A percentile compares a stretch with the other conserved stretches of the same genome.
Evolutionary conservation across 2,329 filamentous ascomycete species (phyloP).

Genomic region (Zopfia rhizophila): DNA sequence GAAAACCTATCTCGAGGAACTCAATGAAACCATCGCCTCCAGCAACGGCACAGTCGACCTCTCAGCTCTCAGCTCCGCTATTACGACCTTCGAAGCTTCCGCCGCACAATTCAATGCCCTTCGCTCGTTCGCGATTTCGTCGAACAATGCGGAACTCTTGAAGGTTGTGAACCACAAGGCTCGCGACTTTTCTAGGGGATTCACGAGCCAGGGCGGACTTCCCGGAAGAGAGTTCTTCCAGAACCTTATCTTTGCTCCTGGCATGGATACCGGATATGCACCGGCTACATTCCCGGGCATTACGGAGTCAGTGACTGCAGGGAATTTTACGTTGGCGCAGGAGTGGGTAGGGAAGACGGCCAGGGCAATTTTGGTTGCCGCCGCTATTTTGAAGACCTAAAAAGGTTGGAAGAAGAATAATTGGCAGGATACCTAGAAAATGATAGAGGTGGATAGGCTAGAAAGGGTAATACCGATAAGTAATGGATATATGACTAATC

Average conservation of each 20-base stretch:
- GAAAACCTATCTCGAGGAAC: conserved; percentile 46
- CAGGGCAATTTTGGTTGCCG: conserved; percentile 43
- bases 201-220: conserved; percentile 58
- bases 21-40: conserved; percentile 43
- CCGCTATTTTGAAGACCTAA: conserved; percentile 45
- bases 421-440: too few species aligned
- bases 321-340: conserved; percentile 40
- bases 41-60: conserved; percentile 45
- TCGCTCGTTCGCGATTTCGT: conserved; percentile 38
- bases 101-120: conserved; percentile 42
- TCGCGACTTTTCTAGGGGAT: conserved; percentile 58
- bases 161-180: conserved; percentile 57
- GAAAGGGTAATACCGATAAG: too few species aligned
- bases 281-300: conserved; percentile 51
- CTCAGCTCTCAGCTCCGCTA: conserved; percentile 44
- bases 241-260: conserved; percentile 60
- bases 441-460: too few species aligned
- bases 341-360: conserved; percentile 50
- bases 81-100: conserved; percentile 47
- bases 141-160: conserved; percentile 41
- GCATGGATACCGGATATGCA: conserved; percentile 53
- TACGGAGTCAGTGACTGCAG: conserved; percentile 48
- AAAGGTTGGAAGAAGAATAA: neutral
- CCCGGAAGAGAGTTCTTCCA: conserved; percentile 58
- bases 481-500: too few species aligned